phyloP scores from a whole-genome alignment of 1,284 basidiomycete genomes.

The Phellopilus nigrolimitatus region DNA sequence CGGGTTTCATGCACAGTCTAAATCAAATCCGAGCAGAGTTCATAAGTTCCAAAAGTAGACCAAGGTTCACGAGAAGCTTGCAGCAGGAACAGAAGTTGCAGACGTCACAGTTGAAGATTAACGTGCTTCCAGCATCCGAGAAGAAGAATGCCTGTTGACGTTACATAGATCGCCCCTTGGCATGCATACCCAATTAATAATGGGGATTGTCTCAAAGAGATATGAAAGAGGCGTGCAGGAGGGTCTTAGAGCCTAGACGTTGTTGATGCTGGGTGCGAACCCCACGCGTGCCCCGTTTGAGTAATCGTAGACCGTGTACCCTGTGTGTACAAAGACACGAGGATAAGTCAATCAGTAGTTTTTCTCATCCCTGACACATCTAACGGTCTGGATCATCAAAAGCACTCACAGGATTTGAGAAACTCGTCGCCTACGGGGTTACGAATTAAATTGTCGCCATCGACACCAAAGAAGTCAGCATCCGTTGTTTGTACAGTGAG shows the following conservation, averaged over 20 bases:
- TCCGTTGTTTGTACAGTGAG: background rate
- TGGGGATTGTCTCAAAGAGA: background rate
- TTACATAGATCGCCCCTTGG: background rate
- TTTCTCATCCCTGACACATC: conserved; percentile 9
- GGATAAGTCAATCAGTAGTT: conserved; percentile 10
- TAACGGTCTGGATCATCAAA: background rate
- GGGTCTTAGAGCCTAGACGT: conserved; percentile 23
- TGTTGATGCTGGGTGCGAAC: conserved; percentile 55
- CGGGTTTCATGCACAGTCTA: no score
- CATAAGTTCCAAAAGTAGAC: no score
- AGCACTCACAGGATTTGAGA: conserved; percentile 55
- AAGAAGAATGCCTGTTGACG: background rate
- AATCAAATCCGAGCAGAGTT: no score
- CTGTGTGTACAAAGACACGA: conserved; percentile 28
- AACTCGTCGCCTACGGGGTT: conserved; percentile 53
- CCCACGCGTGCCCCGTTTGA: conserved; percentile 50
- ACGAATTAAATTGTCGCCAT: conserved; percentile 17
- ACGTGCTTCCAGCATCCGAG: no score
- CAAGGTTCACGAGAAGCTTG: no score
- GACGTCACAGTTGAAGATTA: no score
- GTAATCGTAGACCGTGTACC: conserved; percentile 60
- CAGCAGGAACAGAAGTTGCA: no score
- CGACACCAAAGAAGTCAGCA: background rate
- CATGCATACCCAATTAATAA: background rate
- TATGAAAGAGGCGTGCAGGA: background rate